phyloP scores from a whole-genome alignment of 139 green algal genomes.

The Trebouxia sp. region DNA sequence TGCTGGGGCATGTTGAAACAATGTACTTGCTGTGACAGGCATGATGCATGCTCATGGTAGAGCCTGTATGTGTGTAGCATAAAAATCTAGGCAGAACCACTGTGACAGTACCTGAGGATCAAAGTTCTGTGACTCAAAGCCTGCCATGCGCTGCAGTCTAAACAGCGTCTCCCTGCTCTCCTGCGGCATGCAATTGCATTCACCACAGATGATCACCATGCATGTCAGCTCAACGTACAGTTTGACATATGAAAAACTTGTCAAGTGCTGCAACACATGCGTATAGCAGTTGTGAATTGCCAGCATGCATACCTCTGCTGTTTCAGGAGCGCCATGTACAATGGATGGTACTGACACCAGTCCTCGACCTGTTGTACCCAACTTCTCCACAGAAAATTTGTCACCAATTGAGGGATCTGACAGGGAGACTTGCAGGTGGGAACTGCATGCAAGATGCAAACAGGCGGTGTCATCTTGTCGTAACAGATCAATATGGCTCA shows the following conservation, averaged over 20 bases:
- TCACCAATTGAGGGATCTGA: constrained; percentile 29
- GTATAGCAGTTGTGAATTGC: too few species aligned
- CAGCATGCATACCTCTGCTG: constrained; percentile 20
- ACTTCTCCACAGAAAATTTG: constrained; percentile 28
- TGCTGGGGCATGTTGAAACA: too few species aligned
- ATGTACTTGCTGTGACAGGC: background rate
- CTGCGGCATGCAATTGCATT: constrained; percentile 20
- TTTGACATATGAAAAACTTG: background rate
- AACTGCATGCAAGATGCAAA: constrained; percentile 33
- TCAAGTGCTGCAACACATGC: background rate
- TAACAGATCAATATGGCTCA: too few species aligned
- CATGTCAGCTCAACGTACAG: background rate
- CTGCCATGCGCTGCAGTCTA: constrained; percentile 54
- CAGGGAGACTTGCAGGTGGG: constrained; percentile 30
- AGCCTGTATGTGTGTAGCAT: background rate
- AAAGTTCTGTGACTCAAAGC: constrained; percentile 57
- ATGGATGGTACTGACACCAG: constrained; percentile 24
- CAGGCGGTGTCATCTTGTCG: too few species aligned
- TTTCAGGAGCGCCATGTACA: constrained; percentile 39
- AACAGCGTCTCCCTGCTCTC: constrained; percentile 46
- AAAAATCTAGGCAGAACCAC: background rate
- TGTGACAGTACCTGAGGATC: constrained; percentile 32
- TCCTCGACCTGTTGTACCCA: background rate
- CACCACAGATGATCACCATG: background rate
- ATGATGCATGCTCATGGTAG: background rate